Conservation (phyloP, 2,329 filamentous ascomycete species). For the Calonectria pseudoturangicola region DNA sequence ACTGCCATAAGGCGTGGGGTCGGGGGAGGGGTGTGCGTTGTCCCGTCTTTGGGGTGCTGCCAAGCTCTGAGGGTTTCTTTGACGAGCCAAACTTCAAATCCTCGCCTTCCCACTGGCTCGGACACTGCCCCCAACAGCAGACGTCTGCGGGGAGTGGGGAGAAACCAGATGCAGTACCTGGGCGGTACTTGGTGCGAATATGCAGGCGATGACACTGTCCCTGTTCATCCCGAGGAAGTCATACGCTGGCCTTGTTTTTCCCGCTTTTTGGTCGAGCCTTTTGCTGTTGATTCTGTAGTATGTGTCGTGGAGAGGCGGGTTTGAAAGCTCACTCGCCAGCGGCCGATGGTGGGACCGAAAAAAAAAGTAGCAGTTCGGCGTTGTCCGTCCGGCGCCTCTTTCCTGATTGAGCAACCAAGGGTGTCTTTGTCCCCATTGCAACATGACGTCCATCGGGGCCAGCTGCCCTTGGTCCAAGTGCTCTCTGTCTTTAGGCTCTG, state of each 20-base stretch:
- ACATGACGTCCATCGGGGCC: slow-evolving; percentile 25
- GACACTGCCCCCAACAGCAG: slow-evolving; percentile 11
- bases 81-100: slow-evolving; percentile 8
- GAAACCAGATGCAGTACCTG: slow-evolving; percentile 13
- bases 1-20: slow-evolving; percentile 23
- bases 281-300: slow-evolving; percentile 7
- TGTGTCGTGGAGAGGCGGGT: slow-evolving; percentile 2
- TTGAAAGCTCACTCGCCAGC: background rate
- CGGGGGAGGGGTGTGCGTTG: slow-evolving; percentile 7
- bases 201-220: slow-evolving; percentile 30
- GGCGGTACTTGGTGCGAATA: slow-evolving; percentile 27
- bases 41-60: slow-evolving; percentile 10
- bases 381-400: slow-evolving; percentile 7
- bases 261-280: slow-evolving; percentile 22
- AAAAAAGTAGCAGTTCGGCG: slow-evolving; percentile 9
- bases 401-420: slow-evolving; percentile 18
- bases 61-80: slow-evolving; percentile 3
- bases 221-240: slow-evolving; percentile 28
- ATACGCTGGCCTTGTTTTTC: slow-evolving; percentile 2
- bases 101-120: slow-evolving; percentile 26
- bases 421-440: slow-evolving; percentile 9
- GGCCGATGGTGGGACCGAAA: slow-evolving; percentile 9
- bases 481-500: slow-evolving; percentile 16
- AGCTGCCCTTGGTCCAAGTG: slow-evolving; percentile 21
- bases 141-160: slow-evolving; percentile 22